These are phyloP conservation scores for Sisymbrium irio DNA, from an alignment of 345 rosid genomes.

Conservation along the genomic window DNA sequence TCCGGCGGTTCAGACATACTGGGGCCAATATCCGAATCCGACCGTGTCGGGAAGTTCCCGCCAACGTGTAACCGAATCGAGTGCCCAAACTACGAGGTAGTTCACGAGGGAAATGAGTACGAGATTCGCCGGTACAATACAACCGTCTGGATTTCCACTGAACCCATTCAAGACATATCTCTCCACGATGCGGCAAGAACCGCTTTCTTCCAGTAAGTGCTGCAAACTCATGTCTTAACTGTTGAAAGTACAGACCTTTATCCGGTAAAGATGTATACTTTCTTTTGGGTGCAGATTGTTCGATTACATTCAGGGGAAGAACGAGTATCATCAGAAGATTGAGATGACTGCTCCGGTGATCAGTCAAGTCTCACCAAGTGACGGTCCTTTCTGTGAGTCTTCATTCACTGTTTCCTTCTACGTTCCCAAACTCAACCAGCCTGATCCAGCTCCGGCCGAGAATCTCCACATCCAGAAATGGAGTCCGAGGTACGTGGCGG, in stretches of 20 bases:
- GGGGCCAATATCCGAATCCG: conserved; percentile 6
- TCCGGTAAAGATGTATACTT: background rate
- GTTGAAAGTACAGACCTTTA: background rate
- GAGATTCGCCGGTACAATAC: conserved; percentile 68
- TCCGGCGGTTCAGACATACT: conserved; percentile 32
- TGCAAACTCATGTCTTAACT: background rate
- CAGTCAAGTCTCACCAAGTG: conserved; percentile 68
- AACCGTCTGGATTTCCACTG: conserved; percentile 63
- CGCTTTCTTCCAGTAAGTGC: conserved; percentile 63
- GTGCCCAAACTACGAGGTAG: conserved; percentile 60
- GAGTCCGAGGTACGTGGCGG: conserved; percentile 51
- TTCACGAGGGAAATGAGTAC: conserved; percentile 53
- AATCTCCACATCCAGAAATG: conserved; percentile 71
- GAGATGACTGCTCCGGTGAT: conserved; percentile 94
- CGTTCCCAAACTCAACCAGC: conserved; percentile 72
- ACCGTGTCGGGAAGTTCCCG: conserved; percentile 36
- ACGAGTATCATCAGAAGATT: conserved; percentile 47
- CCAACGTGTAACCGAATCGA: conserved; percentile 76
- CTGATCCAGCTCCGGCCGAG: conserved; percentile 68
- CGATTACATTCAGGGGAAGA: conserved; percentile 82
- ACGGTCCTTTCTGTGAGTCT: conserved; percentile 85
- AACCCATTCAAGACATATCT: conserved; percentile 72
- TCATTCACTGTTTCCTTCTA: conserved; percentile 76
- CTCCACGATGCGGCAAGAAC: conserved; percentile 65
- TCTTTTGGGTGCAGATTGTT: conserved; percentile 46